Percentiles rank a stretch among this genome's conserved stretches.
phyloP scores from a whole-genome alignment of 2,329 filamentous ascomycete species.

The Colletotrichum viniferum region DNA sequence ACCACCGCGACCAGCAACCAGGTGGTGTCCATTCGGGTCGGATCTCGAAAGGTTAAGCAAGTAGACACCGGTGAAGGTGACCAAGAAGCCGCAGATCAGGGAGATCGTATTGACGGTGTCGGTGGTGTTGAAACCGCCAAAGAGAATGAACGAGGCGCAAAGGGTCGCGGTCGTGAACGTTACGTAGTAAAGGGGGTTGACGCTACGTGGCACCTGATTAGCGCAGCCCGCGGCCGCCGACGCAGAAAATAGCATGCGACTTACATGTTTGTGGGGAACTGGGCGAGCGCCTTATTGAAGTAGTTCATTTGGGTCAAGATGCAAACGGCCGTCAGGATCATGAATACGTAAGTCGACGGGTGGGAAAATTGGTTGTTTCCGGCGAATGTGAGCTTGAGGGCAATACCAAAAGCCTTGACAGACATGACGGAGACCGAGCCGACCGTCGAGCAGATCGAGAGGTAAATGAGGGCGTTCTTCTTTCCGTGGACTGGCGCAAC shows the following conservation, averaged over 20 bases:
- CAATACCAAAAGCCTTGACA: constrained; percentile 97
- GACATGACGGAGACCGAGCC: constrained; percentile 99
- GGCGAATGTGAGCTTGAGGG: constrained; percentile 89
- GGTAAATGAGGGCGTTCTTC: constrained; percentile 93
- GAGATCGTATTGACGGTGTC: constrained; percentile 92
- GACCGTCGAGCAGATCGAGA: constrained; percentile 97
- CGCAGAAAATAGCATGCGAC: constrained; percentile 36
- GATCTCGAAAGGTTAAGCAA: constrained; percentile 92
- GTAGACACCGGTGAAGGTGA: constrained; percentile 95
- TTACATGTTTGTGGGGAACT: constrained; percentile 97
- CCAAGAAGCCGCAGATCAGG: constrained; percentile 87
- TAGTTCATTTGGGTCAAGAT: constrained; percentile 99
- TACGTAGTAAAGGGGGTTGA: constrained; percentile 96
- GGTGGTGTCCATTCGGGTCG: constrained; percentile 79
- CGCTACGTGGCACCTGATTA: constrained; percentile 53
- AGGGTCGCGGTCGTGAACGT: constrained; percentile 96
- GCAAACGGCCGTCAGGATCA: constrained; percentile 90
- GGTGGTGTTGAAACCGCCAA: constrained; percentile 94
- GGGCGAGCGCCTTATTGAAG: constrained; percentile 97
- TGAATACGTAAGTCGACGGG: constrained; percentile 96
- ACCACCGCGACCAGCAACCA: constrained; percentile 64
- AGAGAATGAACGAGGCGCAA: constrained; percentile 93
- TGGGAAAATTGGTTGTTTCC: constrained; percentile 96
- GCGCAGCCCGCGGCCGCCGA: background rate
- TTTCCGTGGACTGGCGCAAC: constrained; percentile 89